Evolutionary conservation across 768 basidiomycete genomes (phyloP), one percentile per base, ranked within the genome.

Genomic region (Podaxis sp.): DNA sequence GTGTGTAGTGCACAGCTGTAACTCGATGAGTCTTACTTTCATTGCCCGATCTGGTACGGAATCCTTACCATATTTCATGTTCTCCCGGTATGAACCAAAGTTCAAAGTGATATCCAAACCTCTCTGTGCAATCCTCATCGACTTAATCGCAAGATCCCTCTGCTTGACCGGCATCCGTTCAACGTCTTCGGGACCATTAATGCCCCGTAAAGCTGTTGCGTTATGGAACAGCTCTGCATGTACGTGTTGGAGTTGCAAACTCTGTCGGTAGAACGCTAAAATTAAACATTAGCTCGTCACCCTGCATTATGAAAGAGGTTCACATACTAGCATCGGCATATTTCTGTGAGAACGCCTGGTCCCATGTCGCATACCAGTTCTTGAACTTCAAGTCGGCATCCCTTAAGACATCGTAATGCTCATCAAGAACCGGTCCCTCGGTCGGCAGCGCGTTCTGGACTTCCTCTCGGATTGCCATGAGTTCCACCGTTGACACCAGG

Each of bases 401-500:
- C 51, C 84, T 84, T 21, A 96, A 80, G 54, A 86, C 78, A 18
- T 78, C 78, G 69, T 94, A 88, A 46, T 93, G 90, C 54, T 82
- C 80, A 28, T 91, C 88, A 62, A 71, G 73, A 28, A 95, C 88
- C 3, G 90, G 84, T 0, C 84, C 82, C 65, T 95, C 91, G 46
- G 85, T 83, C 16, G 90, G 88, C 46, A 97, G 75, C 16, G 86
- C 83, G 70, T 95, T 90, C 68, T 94, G 88, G 1, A 95, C 81
- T 25, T 89, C 83, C 67, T 96, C 95, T 62, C 95, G 86, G 63
- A 96, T 84, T 32, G 87, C 86, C 83, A 95, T 93, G 59, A 96
- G 81, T 68, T 98, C 94, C 27, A 98, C 93, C 1, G 93, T 95
- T 2, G 95, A 95, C 11, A 97, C 91, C 13, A 98, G 84, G 60